A percentile compares a stretch with the other conserved stretches of the same genome.
Evolutionary conservation across 1,284 basidiomycete species (phyloP).

Genomic region (Sanghuangporus weigelae): DNA sequence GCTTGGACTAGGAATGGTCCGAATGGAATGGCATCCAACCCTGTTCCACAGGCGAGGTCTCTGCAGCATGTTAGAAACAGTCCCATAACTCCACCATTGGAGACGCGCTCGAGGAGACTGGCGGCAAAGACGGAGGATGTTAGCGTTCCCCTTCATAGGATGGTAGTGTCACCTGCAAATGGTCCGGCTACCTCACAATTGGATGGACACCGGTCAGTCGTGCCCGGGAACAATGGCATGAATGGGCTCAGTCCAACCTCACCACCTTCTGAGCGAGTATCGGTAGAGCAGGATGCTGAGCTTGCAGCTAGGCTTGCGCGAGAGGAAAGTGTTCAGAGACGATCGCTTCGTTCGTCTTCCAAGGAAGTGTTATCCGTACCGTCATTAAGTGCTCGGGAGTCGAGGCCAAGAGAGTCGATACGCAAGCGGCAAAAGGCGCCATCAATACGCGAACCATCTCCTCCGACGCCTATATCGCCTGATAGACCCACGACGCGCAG

Average conservation of each 20-base stretch:
- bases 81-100: not conserved
- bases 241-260: not conserved
- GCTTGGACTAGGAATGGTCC: not conserved
- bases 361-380: not conserved
- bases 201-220: not conserved
- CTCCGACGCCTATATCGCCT: conserved; percentile 11
- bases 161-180: not conserved
- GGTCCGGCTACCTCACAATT: not conserved
- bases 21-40: not conserved
- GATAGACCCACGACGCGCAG: conserved; percentile 15
- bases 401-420: not conserved
- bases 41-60: not conserved
- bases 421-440: conserved; percentile 11
- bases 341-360: conserved; percentile 13
- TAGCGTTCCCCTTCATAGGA: not conserved
- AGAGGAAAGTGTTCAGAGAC: conserved; percentile 7
- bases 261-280: not conserved
- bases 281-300: conserved; percentile 16
- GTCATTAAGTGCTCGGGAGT: not conserved
- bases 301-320: conserved; percentile 13
- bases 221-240: not conserved
- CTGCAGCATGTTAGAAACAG: not conserved
- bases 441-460: conserved; percentile 4
- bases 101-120: not conserved
- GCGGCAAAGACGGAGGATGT: not conserved